Evolutionary conservation across 352 stramenopile species (phyloP).

Genomic region (Pythium rishiriense): DNA sequence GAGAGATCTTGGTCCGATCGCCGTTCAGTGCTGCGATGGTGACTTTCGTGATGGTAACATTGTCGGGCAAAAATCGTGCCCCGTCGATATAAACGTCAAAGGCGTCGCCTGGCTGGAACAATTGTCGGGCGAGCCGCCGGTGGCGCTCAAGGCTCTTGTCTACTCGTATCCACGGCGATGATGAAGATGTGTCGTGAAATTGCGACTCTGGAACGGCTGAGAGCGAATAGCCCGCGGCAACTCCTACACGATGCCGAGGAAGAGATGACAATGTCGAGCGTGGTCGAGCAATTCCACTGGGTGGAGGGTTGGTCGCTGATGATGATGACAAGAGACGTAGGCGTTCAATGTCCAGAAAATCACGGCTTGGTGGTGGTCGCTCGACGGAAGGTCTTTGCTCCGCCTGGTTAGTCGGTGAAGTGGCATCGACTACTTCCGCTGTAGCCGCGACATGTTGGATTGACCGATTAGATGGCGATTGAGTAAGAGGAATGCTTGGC

Average conservation of each 20-base stretch:
- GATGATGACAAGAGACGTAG: constrained; percentile 31
- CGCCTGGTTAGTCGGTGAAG: neutral
- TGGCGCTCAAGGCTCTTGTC: constrained; percentile 38
- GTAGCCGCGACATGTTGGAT: neutral
- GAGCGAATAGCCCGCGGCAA: constrained; percentile 6
- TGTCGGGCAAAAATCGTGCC: constrained; percentile 73
- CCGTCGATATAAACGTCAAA: constrained; percentile 85
- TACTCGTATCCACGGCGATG: constrained; percentile 33
- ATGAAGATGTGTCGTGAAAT: constrained; percentile 7
- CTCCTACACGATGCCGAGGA: constrained; percentile 13
- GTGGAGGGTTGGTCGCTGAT: constrained; percentile 9
- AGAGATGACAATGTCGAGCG: constrained; percentile 22
- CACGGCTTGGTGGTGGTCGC: constrained; percentile 1
- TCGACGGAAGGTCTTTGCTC: neutral
- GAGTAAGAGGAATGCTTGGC: too few relatives aligned
- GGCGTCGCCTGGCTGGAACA: constrained; percentile 64
- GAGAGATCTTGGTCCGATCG: constrained; percentile 41
- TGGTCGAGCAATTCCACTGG: constrained; percentile 13
- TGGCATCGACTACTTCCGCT: neutral
- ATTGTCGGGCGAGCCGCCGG: constrained; percentile 13
- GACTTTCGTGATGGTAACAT: constrained; percentile 65
- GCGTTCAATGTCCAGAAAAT: constrained; percentile 31
- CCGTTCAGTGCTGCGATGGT: constrained; percentile 59
- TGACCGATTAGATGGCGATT: neutral
- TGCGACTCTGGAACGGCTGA: constrained; percentile 6